Conservation (phyloP, 306 rosid genomes). For the Prunus davidiana region DNA sequence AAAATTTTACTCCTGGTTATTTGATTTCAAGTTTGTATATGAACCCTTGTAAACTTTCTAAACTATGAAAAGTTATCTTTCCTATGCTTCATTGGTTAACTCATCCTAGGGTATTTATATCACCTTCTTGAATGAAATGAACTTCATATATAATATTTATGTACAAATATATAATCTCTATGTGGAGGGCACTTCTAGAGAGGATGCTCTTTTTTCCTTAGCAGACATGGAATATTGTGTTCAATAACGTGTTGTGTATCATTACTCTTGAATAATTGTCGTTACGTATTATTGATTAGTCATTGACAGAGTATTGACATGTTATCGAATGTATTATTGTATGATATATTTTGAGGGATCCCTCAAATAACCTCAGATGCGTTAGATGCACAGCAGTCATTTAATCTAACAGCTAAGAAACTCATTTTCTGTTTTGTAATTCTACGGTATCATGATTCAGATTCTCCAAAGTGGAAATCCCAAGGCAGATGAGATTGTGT, state of each 20-base stretch:
- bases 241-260: neutral
- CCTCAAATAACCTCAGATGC: neutral
- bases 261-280: too few relatives aligned
- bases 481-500: slow-evolving; percentile 66
- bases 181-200: neutral
- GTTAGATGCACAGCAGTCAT: neutral
- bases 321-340: too few relatives aligned
- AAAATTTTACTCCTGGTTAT: neutral
- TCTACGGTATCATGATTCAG: slow-evolving; percentile 43
- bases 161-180: too few relatives aligned
- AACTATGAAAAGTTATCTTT: neutral
- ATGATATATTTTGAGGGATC: too few relatives aligned
- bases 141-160: neutral
- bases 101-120: neutral
- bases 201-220: neutral
- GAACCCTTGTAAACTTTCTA: neutral
- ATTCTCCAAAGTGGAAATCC: slow-evolving; percentile 74
- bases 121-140: neutral
- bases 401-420: neutral
- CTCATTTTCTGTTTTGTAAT: neutral
- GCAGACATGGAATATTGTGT: neutral
- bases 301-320: too few relatives aligned
- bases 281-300: too few relatives aligned
- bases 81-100: neutral
- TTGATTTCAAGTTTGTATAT: neutral